Base-by-base conservation (phyloP, 495 filamentous ascomycete species). In the Penicillium cosmopolitanum region DNA sequence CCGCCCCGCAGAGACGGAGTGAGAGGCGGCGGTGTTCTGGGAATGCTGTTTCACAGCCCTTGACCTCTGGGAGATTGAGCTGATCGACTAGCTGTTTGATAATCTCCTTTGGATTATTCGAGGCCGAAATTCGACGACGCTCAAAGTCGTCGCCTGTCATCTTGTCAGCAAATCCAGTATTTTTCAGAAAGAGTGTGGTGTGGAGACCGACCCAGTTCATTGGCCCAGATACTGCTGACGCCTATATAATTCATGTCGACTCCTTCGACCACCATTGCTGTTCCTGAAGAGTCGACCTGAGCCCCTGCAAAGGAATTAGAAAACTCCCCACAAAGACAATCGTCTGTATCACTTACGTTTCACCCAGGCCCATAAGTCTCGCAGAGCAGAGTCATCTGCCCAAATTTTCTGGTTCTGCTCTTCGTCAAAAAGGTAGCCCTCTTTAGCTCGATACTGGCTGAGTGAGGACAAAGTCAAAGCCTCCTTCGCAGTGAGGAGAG, bases 231-330 rank as follows among this genome's bases (percentile, higher is more conserved):
- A 38, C 82, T 83, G 54, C 83, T 79, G 43, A 98, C 87, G 4
- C 95, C 95, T 67, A 97, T 71, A 69, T 92, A 98, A 65, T 87
- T 92, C 42, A 97, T 70, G 64, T 97, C 95, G 6, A 96, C 72
- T 2, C 82, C 78, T 42, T 86, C 80, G n/a, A 83, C 75, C 46
- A 90, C 80, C 91, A 97, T 94, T 4, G 86, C 85, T 38, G 86
- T 83, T 50, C 87, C 80, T 21, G 79, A 74, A 13, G 90, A 89
- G 42, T 84, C 82, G 18, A 76, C 75, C 16, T 86, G 85, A 23
- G 89, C 88, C 34, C 86, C 91, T 88, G 64, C 5, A 25, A 36
- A 8, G n/a, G 34, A 0, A 46, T 50, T 77, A 60, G 77, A 71
- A 71, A 21, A 23, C n/a, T 38, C 35, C 36, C 5, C 8, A 48